phyloP scores from a whole-genome alignment of 2,329 filamentous ascomycete species.

The Didymella glomerata region DNA sequence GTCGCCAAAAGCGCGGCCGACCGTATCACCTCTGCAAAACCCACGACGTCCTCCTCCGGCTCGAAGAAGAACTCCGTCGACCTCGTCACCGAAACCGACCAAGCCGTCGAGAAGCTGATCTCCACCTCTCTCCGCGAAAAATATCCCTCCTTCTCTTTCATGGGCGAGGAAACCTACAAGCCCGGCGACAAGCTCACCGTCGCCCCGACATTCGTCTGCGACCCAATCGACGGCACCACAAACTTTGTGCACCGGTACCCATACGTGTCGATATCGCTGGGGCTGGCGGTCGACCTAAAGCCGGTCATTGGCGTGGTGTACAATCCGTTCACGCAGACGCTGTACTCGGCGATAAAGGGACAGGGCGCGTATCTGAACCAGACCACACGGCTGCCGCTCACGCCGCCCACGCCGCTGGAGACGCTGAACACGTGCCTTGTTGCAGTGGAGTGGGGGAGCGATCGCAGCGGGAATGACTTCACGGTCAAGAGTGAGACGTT shows the following conservation, averaged over 20 bases:
- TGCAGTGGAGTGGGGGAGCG: constrained; percentile 76
- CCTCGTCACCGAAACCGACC: constrained; percentile 70
- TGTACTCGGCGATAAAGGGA: constrained; percentile 75
- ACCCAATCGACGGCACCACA: constrained; percentile 83
- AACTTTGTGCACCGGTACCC: constrained; percentile 83
- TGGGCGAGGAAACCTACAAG: constrained; percentile 69
- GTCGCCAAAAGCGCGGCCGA: constrained; percentile 57
- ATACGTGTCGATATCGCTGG: constrained; percentile 78
- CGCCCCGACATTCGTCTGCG: constrained; percentile 79
- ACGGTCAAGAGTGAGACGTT: constrained; percentile 74
- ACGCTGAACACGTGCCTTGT: constrained; percentile 71
- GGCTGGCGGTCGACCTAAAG: constrained; percentile 68
- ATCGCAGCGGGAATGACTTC: constrained; percentile 74
- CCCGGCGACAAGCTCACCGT: constrained; percentile 69
- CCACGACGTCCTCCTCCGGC: constrained; percentile 52
- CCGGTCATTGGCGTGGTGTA: constrained; percentile 79
- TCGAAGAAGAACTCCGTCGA: constrained; percentile 65
- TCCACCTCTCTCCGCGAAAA: constrained; percentile 59
- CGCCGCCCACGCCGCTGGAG: constrained; percentile 63
- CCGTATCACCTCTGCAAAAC: constrained; percentile 57
- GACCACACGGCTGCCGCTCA: constrained; percentile 57
- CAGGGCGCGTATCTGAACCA: constrained; percentile 65
- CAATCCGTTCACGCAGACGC: constrained; percentile 75
- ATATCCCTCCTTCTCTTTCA: constrained; percentile 63
- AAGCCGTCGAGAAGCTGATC: constrained; percentile 67